Evolutionary conservation across 805 yeast species (phyloP), one percentile per base, ranked within the genome.

Genomic region (Sugiyamaella boreocaroliniensis): DNA sequence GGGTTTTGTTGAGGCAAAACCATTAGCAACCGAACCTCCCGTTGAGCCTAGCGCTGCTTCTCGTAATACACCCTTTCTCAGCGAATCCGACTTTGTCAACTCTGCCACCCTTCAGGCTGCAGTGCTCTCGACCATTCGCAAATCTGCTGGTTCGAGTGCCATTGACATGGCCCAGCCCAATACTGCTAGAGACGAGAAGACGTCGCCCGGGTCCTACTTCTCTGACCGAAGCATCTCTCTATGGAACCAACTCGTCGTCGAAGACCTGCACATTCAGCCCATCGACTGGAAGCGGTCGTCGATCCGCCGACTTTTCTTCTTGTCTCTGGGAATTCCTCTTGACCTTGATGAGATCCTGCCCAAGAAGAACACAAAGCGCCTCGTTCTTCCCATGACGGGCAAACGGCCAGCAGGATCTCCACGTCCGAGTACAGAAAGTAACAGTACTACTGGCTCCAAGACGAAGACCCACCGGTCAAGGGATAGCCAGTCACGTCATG

Each of bases 241-340:
- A 10, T 75, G 78, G 68, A 67, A 68, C 18, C 75, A 75, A 51
- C 66, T 83, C n/a, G 60, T 58, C 15, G 71, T 79, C 2, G 70
- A 71, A 9, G 52, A 72, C 14, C 80, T 82, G 0, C 73, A 75
- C 47, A 65, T 80, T 34, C 75, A 75, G 29, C 85, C 83, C 1
- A 76, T 82, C 15, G 82, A 82, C 54, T 88, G 95, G 95, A 77
- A 76, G 43, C 76, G 76, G 50, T 83, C 86, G 63, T 73, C 81
- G 16, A 75, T 85, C 20, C 77, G 89, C 48, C 78, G 85, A 59
- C 80, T 79, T 58, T 67, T 88, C 32, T 71, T 85, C 32, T 71
- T 83, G 16, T 77, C 81, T 29, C 69, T 88, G 44, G 89, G 90
- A 0, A 76, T 88, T 1, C 95, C 95, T 0, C 77, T 86, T 42